phyloP scores from a whole-genome alignment of 768 basidiomycete genomes.

The Omphalotus guepiniiformis region DNA sequence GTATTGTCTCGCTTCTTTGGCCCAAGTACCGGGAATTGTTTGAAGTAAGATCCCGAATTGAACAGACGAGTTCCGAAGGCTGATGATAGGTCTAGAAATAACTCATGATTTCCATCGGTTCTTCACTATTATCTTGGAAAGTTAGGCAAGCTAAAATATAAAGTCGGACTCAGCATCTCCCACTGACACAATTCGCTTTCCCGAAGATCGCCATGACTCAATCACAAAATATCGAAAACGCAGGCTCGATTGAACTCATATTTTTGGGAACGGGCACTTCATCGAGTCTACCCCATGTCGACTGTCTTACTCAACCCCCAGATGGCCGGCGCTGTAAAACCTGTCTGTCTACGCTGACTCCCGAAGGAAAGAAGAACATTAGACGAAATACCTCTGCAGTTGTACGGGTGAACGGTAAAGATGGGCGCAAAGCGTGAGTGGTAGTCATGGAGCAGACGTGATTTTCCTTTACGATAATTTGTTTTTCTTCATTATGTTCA shows the following conservation, averaged over 20 bases:
- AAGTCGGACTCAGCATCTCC: no score
- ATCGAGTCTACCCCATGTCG: slow-evolving; percentile 60
- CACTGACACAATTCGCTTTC: no score
- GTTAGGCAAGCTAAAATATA: no score
- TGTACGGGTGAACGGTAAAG: slow-evolving; percentile 42
- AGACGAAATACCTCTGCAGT: slow-evolving; percentile 80
- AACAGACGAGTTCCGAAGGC: no score
- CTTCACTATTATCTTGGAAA: no score
- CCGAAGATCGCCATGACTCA: no score
- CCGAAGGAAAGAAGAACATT: slow-evolving; percentile 78
- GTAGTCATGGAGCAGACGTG: slow-evolving; percentile 6
- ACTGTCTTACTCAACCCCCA: slow-evolving; percentile 71
- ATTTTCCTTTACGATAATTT: neutral
- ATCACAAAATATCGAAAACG: no score
- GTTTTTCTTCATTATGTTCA: slow-evolving; percentile 23
- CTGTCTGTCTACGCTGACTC: slow-evolving; percentile 61
- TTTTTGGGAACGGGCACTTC: slow-evolving; percentile 86
- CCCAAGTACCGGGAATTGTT: no score
- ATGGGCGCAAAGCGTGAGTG: slow-evolving; percentile 49
- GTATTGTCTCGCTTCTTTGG: no score
- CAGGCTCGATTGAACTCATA: slow-evolving; percentile 56
- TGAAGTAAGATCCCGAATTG: no score
- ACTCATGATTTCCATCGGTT: no score
- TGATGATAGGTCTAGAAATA: no score
- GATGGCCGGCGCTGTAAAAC: slow-evolving; percentile 47